Percentiles rank a stretch among this genome's conserved stretches.
Conservation (phyloP, 1,139 yeast genomes). For the Entelexis sorbosivorans region DNA sequence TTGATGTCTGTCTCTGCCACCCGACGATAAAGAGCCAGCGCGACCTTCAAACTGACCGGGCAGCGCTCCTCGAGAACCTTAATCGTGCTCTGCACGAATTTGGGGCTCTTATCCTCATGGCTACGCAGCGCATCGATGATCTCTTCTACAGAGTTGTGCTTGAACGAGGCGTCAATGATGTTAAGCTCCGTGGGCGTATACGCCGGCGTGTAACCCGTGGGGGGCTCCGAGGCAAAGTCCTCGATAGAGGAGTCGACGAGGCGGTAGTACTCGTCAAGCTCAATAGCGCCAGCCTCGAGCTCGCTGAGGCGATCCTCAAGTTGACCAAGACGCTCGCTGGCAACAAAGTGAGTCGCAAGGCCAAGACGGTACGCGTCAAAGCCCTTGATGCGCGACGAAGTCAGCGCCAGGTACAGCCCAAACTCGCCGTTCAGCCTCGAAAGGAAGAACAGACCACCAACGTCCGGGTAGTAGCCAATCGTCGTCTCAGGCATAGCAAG, state of each 20-base stretch:
- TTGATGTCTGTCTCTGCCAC: constrained; percentile 52
- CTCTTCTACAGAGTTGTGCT: constrained; percentile 47
- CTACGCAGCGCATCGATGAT: constrained; percentile 44
- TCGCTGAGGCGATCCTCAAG: constrained; percentile 56
- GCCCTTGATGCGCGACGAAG: constrained; percentile 71
- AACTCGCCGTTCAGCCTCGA: constrained; percentile 72
- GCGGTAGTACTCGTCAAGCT: constrained; percentile 35
- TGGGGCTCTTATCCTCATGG: constrained; percentile 40
- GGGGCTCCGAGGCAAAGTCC: constrained; percentile 64
- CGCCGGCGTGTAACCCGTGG: constrained; percentile 51
- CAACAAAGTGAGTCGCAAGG: constrained; percentile 81
- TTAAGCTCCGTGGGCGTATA: constrained; percentile 46
- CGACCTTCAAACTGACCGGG: constrained; percentile 66
- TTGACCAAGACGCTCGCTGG: constrained; percentile 49
- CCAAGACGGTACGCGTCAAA: constrained; percentile 73
- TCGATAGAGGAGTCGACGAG: constrained; percentile 63
- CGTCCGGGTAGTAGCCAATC: constrained; percentile 95
- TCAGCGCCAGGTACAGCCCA: constrained; percentile 77
- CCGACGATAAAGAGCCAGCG: constrained; percentile 56
- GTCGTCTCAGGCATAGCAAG: constrained; percentile 98
- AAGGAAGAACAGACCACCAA: constrained; percentile 83
- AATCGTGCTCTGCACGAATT: constrained; percentile 54
- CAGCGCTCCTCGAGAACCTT: constrained; percentile 52
- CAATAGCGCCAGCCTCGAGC: constrained; percentile 26
- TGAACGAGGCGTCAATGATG: constrained; percentile 60